Base-by-base conservation (phyloP, 1,139 yeast genomes). In the Diutina neorugosa region DNA sequence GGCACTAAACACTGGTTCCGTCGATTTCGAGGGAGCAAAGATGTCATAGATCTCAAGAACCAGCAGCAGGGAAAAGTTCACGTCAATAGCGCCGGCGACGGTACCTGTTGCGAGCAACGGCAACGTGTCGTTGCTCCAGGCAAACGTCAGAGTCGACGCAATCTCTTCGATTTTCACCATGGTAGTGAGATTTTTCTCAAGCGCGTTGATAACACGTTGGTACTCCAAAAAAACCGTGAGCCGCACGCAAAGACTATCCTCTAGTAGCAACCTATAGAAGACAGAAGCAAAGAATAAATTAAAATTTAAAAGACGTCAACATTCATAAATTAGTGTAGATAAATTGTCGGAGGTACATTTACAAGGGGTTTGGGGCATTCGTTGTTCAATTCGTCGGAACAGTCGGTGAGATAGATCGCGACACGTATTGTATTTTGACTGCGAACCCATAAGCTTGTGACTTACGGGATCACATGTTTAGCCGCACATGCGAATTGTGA, bases 41-140 rank as follows among this genome's bases (percentile, higher is more conserved):
- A 86, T 76, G 59, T 82, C 82, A 88, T 95, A 86, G 57, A 93
- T 74, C 62, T 89, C 94, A 56, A 93, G 71, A 31, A 78, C 70
- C 3, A 96, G 84, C 42, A 83, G 77, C 42, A 95, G 82, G 52
- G 91, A 83, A 68, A 91, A 90, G 63, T 86, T 82, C 52, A 86
- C 87, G 64, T 89, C 97, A 60, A 93, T 86, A 16, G 97, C 95
- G 16, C 98, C 98, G 0, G 98, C 93, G 20, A 88, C 88, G 0
- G 97, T 86, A 47, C 96, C 98, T 1, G 96, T 81, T 27, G 89
- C 97, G 61, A 91, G 69, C 55, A 81, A 69, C 25, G 96, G 96
- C 56, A 84, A 73, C 53, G 78, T 70, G 61, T 84, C 88, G 62
- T 77, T 81, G 54, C 96, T 88, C 98, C 98, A 93, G 52, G 98